Evolutionary conservation across 2,329 filamentous ascomycete genomes (phyloP), one percentile per base, ranked within the genome.

Genomic region (Phyllachora maydis): DNA sequence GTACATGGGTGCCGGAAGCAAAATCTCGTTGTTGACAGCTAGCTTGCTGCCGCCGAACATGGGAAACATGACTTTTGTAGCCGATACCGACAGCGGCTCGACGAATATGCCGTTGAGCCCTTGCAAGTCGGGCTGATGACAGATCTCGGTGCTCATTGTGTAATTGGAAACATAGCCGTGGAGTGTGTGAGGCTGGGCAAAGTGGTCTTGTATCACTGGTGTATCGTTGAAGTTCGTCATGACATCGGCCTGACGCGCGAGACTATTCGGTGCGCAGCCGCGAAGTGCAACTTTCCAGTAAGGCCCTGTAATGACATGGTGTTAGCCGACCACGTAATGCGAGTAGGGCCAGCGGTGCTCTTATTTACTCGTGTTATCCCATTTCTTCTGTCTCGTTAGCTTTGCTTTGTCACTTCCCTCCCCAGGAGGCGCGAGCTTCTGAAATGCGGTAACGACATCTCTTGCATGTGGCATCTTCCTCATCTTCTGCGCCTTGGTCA

Each of bases 41-140:
- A 74, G 50, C 38, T 76, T 76, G 44, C 67, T 74, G 28, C 70
- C 70, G 20, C 68, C 63, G 31, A 77, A 75, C 38, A 77, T 52
- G 11, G 70, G 70, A 21, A 72, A 57, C 11, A 75, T 44, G 4
- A 57, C 50, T 29, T 57, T 58, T 18, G 64, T 69, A 2, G 64
- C 52, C 2, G 56, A 51, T 1, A 61, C 58, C 8, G 58, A 59
- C 12, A 69, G 49, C 0, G 67, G 64, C 22, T 61, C 54, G 35
- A 72, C 68, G 21, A 76, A 56, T 33, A 74, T 62, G 19, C 71
- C 69, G 32, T 74, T 64, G 3, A 71, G 53, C 19, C 59, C 56
- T 27, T 68, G 56, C 3, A 75, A 47, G 30, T 69, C 61, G 1
- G 69, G 65, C 25, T 75, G 65, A 28, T 70, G 69, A 41, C 70